Base-by-base conservation (phyloP, 805 yeast genomes). In the Starmera pachycereana region DNA sequence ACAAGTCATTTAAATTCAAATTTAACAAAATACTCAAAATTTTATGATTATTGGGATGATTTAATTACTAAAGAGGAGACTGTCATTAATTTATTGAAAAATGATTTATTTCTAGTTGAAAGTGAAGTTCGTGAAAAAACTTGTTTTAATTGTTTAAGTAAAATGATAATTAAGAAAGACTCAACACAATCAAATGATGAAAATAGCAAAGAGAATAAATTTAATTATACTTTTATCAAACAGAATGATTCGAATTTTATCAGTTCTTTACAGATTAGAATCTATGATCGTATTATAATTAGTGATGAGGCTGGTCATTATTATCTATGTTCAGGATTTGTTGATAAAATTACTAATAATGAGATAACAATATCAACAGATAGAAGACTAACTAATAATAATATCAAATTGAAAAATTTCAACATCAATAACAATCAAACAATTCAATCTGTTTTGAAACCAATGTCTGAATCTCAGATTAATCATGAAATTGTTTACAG, bases 241-340 rank as follows among this genome's bases (percentile, higher is more conserved):
- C 64, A 80, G 51, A 55, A 50, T 18, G 19, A 30, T 5, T 37
- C 42, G 1, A 32, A 40, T 1, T 44, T 54, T 29, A 40, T 58
- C 53, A 40, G 46, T 50, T 56, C 53, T 3, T 61, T 80, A 0
- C 86, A 81, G 42, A 50, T 87, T 2, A 39, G 63, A 0, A 63
- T 67, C 32, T 68, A 72, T 45, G 96, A 89, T 52, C 65, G 76
- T 32, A 71, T 89, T 1, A 66, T 82, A 12, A 63, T 88, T 1
- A 87, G 96, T 52, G 95, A 84, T 56, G 94, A 85, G 49, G 44
- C 56, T 0, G 95, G 95, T 1, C 86, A 82, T 54, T 80, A 80
- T 56, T 82, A 85, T 0, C 51, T 89, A 19, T 76, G 87, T 1
- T 68, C 67, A 37, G 96, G 95, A 0, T 58, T 55, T 35, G 67